A percentile compares a stretch with the other conserved stretches of the same genome.
phyloP scores from a whole-genome alignment of 306 rosid species.

The Dryas octopetala region DNA sequence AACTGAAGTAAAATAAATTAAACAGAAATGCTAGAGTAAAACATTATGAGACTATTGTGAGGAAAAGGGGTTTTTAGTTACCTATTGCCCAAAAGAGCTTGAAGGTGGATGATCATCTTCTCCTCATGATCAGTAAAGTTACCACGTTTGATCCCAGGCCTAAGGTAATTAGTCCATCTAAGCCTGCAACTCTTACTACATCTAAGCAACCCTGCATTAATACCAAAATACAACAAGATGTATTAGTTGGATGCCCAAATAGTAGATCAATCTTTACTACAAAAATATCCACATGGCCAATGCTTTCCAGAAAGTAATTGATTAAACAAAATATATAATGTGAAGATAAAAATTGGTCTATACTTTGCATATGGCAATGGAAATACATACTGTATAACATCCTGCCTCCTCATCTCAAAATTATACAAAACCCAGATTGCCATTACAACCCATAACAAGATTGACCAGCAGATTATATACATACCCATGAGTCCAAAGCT shows the following conservation, averaged over 20 bases:
- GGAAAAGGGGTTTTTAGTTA: slow-evolving; percentile 22
- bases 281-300: not conserved
- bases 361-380: no score
- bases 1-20: no score
- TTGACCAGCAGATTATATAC: not conserved
- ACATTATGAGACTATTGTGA: not conserved
- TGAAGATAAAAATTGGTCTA: no score
- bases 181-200: slow-evolving; percentile 95
- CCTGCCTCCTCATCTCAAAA: not conserved
- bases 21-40: not conserved
- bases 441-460: no score
- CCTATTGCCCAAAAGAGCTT: slow-evolving; percentile 96
- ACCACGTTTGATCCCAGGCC: slow-evolving; percentile 93
- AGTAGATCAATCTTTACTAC: not conserved
- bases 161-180: slow-evolving; percentile 90
- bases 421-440: not conserved
- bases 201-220: slow-evolving; percentile 64
- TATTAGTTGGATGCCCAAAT: not conserved
- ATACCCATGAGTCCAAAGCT: not conserved
- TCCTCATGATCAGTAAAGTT: slow-evolving; percentile 90
- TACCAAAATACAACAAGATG: not conserved
- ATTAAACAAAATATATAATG: not conserved
- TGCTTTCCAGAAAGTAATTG: not conserved
- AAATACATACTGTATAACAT: not conserved
- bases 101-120: slow-evolving; percentile 94